Base-by-base conservation (phyloP, 441 rosid genomes). In the Adansonia grandidieri region DNA sequence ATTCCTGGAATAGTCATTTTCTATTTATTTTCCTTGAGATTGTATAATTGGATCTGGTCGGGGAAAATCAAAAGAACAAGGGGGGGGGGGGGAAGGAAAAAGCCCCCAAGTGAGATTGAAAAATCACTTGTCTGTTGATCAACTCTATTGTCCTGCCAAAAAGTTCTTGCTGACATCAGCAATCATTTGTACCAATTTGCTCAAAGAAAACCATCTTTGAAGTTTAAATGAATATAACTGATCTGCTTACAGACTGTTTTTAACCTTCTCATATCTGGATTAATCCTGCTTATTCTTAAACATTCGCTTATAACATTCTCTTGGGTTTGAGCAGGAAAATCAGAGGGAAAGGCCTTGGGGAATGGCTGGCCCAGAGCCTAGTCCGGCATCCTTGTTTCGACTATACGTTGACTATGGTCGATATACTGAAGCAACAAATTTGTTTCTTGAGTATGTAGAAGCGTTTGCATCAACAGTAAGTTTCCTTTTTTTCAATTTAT, bases 351-450 rank as follows among this genome's bases (percentile, higher is more conserved):
- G 85, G 85, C 85, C 81, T 71, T 86, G 92, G 87, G 93, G 95
- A 65, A 96, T 96, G 99, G 84, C 90, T 71, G 91, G 97, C 79
- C 86, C 89, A 79, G 98, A 90, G 81, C 89, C 93, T 74, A 92
- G 89, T 86, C 90, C 97, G 62, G 92, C 97, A 20, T 86, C 97
- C 77, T 85, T 96, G 88, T 88, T 96, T 78, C 90, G 85, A 74
- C 85, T 96, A 65, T 94, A 92, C 77, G 98, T 94, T 81, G 89
- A 88, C 78, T 86, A 89, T 81, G 89, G 89, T 68, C 91, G 98
- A 80, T 92, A 88, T 80, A 86, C 87, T 17, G 99, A 96, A 83
- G 99, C 98, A 71, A 91, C 93, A 80, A 90, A 89, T 85, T 80
- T 96, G 83, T 85, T 96, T 76, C 85, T 94, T 1, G 96, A 92